phyloP scores from a whole-genome alignment of 2,329 filamentous ascomycete species.

The Acarospora socialis region DNA sequence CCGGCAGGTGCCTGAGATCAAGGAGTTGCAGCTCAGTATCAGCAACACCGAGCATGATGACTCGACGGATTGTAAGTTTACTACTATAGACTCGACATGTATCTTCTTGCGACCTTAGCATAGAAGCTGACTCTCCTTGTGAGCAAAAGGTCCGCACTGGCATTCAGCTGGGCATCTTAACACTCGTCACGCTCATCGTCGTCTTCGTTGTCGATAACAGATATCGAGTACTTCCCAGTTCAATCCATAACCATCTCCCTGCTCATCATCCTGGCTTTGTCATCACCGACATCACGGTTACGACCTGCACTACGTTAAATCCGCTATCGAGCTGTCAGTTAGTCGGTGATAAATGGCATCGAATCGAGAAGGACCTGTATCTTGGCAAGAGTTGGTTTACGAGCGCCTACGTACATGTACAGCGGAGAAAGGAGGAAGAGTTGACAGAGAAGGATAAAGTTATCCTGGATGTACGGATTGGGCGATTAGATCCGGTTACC shows the following conservation, averaged over 20 bases:
- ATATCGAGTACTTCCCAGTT: constrained; percentile 71
- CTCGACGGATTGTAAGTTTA: too few relatives aligned
- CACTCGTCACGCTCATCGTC: constrained; percentile 52
- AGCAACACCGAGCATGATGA: too few relatives aligned
- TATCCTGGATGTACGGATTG: constrained; percentile 63
- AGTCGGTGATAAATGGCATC: constrained; percentile 60
- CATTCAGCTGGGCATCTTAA: constrained; percentile 57
- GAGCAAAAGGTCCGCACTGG: constrained; percentile 54
- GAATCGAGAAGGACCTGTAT: constrained; percentile 80
- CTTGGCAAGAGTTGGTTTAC: constrained; percentile 59
- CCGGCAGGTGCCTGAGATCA: too few relatives aligned
- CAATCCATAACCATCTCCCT: constrained; percentile 76
- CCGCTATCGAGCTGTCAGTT: constrained; percentile 62
- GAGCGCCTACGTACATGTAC: constrained; percentile 67
- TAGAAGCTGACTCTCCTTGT: too few relatives aligned
- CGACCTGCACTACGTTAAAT: constrained; percentile 62
- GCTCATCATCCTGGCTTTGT: constrained; percentile 72
- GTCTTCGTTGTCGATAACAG: constrained; percentile 75
- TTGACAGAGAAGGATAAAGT: constrained; percentile 60
- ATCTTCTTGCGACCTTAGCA: too few relatives aligned
- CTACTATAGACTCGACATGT: too few relatives aligned
- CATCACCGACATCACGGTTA: constrained; percentile 71
- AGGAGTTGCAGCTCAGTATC: too few relatives aligned
- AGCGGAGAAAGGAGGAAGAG: constrained; percentile 76
- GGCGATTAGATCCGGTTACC: constrained; percentile 52